phyloP scores from a whole-genome alignment of 352 stramenopile species.

The Globisporangium heterothallicum region DNA sequence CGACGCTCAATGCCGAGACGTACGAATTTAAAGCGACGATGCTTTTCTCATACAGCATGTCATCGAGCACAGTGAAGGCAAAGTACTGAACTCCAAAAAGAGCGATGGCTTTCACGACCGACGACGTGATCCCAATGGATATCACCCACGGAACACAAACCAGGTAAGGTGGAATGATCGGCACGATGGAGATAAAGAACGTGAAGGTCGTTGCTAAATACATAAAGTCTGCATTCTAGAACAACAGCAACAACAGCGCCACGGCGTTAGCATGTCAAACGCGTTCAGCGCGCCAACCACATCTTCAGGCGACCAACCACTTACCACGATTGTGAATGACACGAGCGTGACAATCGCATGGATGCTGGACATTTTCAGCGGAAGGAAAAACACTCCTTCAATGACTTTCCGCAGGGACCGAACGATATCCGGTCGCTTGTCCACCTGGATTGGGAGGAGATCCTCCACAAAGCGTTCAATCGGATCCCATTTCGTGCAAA shows the following conservation, averaged over 20 bases:
- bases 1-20: slow-evolving; percentile 78
- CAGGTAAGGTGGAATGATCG: slow-evolving; percentile 82
- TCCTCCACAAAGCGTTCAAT: slow-evolving; percentile 82
- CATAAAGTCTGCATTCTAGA: slow-evolving; percentile 80
- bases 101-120: slow-evolving; percentile 72
- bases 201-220: slow-evolving; percentile 81
- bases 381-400: slow-evolving; percentile 83
- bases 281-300: neutral
- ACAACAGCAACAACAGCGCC: neutral
- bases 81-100: slow-evolving; percentile 84
- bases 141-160: slow-evolving; percentile 82
- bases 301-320: slow-evolving; percentile 10
- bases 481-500: slow-evolving; percentile 84
- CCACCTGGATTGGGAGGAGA: slow-evolving; percentile 65
- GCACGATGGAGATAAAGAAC: slow-evolving; percentile 87
- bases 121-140: slow-evolving; percentile 73
- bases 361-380: slow-evolving; percentile 86
- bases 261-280: neutral
- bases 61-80: slow-evolving; percentile 77
- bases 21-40: slow-evolving; percentile 84
- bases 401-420: slow-evolving; percentile 73
- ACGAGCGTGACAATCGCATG: slow-evolving; percentile 85
- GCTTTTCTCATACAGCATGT: slow-evolving; percentile 88
- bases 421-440: slow-evolving; percentile 67
- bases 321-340: slow-evolving; percentile 81